Evolutionary conservation across 441 rosid genomes (phyloP), one percentile per base, ranked within the genome.

Genomic region (Jatropha multifida): DNA sequence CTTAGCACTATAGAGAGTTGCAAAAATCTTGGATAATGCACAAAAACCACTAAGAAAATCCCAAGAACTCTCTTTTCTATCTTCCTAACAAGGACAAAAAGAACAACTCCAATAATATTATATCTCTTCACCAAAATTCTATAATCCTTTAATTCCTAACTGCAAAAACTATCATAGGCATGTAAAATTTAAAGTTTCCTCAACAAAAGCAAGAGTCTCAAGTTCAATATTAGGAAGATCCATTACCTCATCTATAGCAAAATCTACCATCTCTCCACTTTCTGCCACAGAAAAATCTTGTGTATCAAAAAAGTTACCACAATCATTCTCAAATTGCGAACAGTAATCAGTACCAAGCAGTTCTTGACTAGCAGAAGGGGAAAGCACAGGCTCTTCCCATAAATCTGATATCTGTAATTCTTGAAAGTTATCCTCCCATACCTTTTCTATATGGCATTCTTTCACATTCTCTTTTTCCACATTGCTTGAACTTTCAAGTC

Each of bases 141-240:
- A 3, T 54, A 56, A 56, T n/a, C 26, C 18, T 8, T 14, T 3
- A 52, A 18, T 56, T 56, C 61, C 26, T 55, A 55, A 56, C 61
- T 58, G 61, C 61, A 58, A 58, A 58, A 77, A 68, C 49, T 20
- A 55, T 68, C 32, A 77, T 49, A 46, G 44, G 65, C 75, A 73
- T 23, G 65, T 23, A 71, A 72, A 71, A 67, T 78, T 64, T 59
- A 82, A 62, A 26, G 69, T 61, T 78, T 46, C 82, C 41, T 84
- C 87, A 0, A 81, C 80, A 75, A 80, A 82, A 67, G 79, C 82
- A 65, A 81, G 58, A 46, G 68, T 78, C 15, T 85, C 75, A 26
- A 68, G 76, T 67, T 78, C 77, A 51, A 77, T 67, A 38, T 74
- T 38, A 1, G 81, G 74, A 52, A 84, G 81, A 72, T 77, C 76